Base-by-base conservation (phyloP, 148 eudicot species). In the Polygonum aviculare region DNA sequence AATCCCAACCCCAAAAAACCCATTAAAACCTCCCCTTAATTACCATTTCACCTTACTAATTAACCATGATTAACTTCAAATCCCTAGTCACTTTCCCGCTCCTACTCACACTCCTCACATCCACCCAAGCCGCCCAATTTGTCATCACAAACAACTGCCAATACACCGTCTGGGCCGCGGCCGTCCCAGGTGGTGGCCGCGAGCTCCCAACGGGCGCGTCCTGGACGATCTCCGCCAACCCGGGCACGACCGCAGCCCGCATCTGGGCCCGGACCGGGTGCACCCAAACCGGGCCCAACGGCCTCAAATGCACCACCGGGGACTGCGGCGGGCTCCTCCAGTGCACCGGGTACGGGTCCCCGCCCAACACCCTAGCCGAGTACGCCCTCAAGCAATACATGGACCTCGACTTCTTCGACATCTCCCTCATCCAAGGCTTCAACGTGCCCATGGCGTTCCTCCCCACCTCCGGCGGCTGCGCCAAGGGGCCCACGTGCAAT, bases 191-290 rank as follows among this genome's bases (percentile, higher is more conserved):
- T 14, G 83, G 85, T 2, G 88, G 87, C 49, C 3, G 18, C 21
- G 79, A 45, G 22, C 88, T 85, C 35, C 5, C 21, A 2, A 3
- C 52, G 2, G 74, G 74, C 15, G 26, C 9, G 19, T 67, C 74
- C 9, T 48, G 54, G 51, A 72, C 74, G 1, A 16, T 44, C 74
- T 41, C 70, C 12, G 70, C 51, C 78, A 40, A 71, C 79, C 33
- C 12, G 1, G 84, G 86, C 5, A 76, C 80, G 3, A 62, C 79
- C 0, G 83, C 89, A 83, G 39, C 35, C 38, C 87, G 90, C 1
- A 84, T 90, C 1, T 88, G 94, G 94, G 80, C 76, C 41, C 84
- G 91, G 0, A 90, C 94, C 1, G 75, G 76, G 0, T 90, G 90
- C 84, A 82, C 40, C 33, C 78, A 75, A 12, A 81, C 86, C 73